Conservation (phyloP, 169 alveolate species). For the Babesia ovata region DNA sequence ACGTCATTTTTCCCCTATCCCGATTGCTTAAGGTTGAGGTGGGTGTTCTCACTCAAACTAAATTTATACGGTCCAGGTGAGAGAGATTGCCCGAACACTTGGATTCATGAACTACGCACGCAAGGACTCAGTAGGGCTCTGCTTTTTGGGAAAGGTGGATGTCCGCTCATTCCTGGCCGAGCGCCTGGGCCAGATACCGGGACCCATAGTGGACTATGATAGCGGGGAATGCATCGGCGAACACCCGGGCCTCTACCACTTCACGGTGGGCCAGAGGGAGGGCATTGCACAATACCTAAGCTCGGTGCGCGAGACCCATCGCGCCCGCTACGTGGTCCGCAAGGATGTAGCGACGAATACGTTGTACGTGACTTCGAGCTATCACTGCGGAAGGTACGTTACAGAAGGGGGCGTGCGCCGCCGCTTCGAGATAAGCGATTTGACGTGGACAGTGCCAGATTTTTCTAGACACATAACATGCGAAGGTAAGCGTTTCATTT, state of each 20-base stretch:
- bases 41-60: neutral
- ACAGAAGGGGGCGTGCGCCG: slow-evolving; percentile 30
- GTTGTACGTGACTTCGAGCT: slow-evolving; percentile 48
- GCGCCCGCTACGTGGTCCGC: slow-evolving; percentile 46
- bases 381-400: slow-evolving; percentile 20
- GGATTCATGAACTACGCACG: slow-evolving; percentile 65
- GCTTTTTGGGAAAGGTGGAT: slow-evolving; percentile 74
- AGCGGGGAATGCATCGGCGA: slow-evolving; percentile 63
- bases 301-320: slow-evolving; percentile 18
- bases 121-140: slow-evolving; percentile 76
- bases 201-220: slow-evolving; percentile 72
- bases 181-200: slow-evolving; percentile 63
- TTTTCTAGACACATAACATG: neutral
- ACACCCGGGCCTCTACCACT: slow-evolving; percentile 74
- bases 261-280: slow-evolving; percentile 77
- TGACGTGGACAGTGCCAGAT: slow-evolving; percentile 61
- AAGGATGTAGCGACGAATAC: slow-evolving; percentile 61
- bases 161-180: slow-evolving; percentile 51
- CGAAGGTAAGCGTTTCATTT: neutral
- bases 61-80: slow-evolving; percentile 49
- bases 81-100: slow-evolving; percentile 62
- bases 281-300: slow-evolving; percentile 63
- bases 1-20: slow-evolving; percentile 69
- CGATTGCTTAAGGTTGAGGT: slow-evolving; percentile 65
- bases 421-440: slow-evolving; percentile 25